Base-by-base conservation (phyloP, 805 yeast genomes). In the Yarrowia sp. region DNA sequence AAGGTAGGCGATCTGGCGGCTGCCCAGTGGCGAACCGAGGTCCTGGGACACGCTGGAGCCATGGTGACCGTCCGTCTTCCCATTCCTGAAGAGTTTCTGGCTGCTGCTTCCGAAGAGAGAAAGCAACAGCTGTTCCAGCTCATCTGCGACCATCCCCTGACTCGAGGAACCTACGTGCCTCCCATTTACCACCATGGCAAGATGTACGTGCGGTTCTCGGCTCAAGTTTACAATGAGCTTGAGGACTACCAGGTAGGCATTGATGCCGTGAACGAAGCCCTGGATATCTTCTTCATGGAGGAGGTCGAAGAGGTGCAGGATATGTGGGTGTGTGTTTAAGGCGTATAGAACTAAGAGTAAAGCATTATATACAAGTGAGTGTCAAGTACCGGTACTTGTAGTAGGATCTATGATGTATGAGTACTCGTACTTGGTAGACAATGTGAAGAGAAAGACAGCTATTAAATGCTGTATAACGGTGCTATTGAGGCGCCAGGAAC, bases 141-240 rank as follows among this genome's bases (percentile, higher is more conserved):
- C 34, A 49, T 64, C 33, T 30, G 47, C 30, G 60, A 64, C 34
- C 43, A 78, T 65, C 64, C 50, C 10, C 33, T 58, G 17, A 42
- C 64, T 8, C 33, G 64, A 30, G 80, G 81, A n/a, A 83, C 88
- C 0, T 84, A 77, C 72, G 79, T 85, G 38, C 90, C 86, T 7
- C 70, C 82, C 39, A 74, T 72, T 1, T 70, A 75, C 52, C 86
- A 85, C 72, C 77, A 81, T 42, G 82, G 77, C 2, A 71, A 71
- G 38, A 52, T 81, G 36, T 83, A 78, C 76, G 76, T 79, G 33
- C 81, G 94, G 70, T 84, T 86, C 70, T 83, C 88, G 67, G 87
- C 87, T 33, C 89, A 86, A 72, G 76, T 86, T 9, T 88, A 86
- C 74, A 83, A 85, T 70, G 89, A 86, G 55, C 70, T 83, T 15